Evolutionary conservation across 2,329 filamentous ascomycete species (phyloP).

Genomic region (Trichothecium sympodiale): DNA sequence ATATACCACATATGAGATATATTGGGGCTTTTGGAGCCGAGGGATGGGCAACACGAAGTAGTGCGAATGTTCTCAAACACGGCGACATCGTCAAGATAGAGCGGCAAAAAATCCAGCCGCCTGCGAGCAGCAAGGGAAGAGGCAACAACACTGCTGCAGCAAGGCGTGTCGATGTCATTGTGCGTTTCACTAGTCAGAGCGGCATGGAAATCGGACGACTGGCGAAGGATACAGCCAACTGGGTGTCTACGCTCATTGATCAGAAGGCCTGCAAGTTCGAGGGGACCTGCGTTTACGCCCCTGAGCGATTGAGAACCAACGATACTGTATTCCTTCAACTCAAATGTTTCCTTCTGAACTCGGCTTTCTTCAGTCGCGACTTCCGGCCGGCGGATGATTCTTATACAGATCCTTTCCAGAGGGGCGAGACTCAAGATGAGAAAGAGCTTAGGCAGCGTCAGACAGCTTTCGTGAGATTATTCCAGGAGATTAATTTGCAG

Average conservation of each 20-base stretch:
- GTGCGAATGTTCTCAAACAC: constrained; percentile 61
- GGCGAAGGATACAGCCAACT: constrained; percentile 75
- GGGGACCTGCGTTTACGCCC: constrained; percentile 78
- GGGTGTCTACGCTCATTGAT: constrained; percentile 88
- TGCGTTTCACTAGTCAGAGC: constrained; percentile 72
- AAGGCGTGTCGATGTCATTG: constrained; percentile 72
- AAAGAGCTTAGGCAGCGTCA: constrained; percentile 74
- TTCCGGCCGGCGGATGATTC: constrained; percentile 60
- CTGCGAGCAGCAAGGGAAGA: constrained; percentile 33
- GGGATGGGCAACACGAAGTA: constrained; percentile 85
- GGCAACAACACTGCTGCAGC: constrained; percentile 40
- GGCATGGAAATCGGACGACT: constrained; percentile 81
- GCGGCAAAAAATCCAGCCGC: constrained; percentile 62
- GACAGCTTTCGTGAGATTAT: constrained; percentile 75
- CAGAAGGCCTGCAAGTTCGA: constrained; percentile 83
- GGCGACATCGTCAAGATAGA: constrained; percentile 81
- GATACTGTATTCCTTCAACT: constrained; percentile 92
- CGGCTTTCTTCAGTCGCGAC: constrained; percentile 54
- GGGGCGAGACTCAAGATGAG: constrained; percentile 77
- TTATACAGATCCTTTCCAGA: constrained; percentile 64
- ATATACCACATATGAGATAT: constrained; percentile 47
- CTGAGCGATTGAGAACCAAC: constrained; percentile 74
- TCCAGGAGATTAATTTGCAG: constrained; percentile 77
- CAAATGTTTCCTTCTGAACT: constrained; percentile 61
- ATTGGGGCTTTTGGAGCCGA: constrained; percentile 86